These are phyloP conservation scores for Teratosphaeria pseudoeucalypti DNA, from an alignment of 2,329 filamentous ascomycete genomes.

Conservation along the genomic window DNA sequence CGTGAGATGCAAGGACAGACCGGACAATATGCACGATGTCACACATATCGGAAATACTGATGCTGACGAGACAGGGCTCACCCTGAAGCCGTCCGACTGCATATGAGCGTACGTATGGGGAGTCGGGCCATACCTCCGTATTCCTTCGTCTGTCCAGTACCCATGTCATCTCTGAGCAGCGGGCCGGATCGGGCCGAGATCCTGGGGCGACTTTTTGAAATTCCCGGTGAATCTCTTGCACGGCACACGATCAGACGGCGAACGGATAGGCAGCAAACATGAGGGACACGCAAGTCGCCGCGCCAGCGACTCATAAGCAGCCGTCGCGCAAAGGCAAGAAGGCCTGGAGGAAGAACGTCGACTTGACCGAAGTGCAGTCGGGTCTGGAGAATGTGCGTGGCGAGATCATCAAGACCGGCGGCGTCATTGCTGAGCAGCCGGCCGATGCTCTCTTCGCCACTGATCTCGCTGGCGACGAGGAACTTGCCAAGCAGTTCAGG, in stretches of 20 bases:
- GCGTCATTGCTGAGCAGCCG: constrained; percentile 71
- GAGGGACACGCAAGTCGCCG: constrained; percentile 40
- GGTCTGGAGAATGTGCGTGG: constrained; percentile 78
- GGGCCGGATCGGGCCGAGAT: background rate
- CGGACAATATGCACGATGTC: too few relatives aligned
- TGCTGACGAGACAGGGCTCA: too few relatives aligned
- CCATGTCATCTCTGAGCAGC: background rate
- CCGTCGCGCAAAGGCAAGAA: constrained; percentile 95
- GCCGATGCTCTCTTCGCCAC: constrained; percentile 78
- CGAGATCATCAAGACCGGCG: constrained; percentile 74
- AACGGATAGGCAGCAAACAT: constrained; percentile 11
- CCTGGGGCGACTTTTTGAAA: background rate
- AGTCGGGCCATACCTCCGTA: too few relatives aligned
- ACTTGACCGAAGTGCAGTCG: constrained; percentile 73
- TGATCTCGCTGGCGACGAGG: constrained; percentile 61
- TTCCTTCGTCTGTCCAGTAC: too few relatives aligned
- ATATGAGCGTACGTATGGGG: too few relatives aligned
- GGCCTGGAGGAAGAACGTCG: constrained; percentile 97
- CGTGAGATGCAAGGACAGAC: too few relatives aligned
- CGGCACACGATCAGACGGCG: background rate
- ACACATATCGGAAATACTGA: too few relatives aligned
- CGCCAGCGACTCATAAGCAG: constrained; percentile 75
- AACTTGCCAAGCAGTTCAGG: constrained; percentile 56
- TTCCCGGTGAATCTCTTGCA: background rate
- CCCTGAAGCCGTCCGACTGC: too few relatives aligned